These are phyloP conservation scores for Ettlia oleoabundans DNA, from an alignment of 139 green algal genomes.

Conservation along the genomic window DNA sequence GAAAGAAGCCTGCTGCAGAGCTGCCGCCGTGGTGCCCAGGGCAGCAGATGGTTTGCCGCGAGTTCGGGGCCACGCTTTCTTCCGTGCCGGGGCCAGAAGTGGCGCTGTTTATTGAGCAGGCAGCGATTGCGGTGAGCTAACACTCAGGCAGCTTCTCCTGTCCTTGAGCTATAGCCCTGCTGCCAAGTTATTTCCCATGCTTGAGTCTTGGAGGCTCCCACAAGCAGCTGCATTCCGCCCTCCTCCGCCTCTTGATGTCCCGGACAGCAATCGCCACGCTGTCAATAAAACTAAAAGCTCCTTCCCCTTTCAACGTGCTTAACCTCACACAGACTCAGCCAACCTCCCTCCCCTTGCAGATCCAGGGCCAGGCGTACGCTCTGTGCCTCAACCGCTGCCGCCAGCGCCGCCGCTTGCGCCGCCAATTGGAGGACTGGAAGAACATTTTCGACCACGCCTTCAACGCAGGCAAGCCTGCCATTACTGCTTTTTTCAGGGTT, in stretches of 20 bases:
- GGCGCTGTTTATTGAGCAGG: slow-evolving; percentile 79
- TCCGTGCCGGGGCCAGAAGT: slow-evolving; percentile 38
- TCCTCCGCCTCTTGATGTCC: too few relatives aligned
- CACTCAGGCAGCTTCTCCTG: background rate
- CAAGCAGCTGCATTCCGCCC: too few relatives aligned
- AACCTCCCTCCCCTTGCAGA: slow-evolving; percentile 12
- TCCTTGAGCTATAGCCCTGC: background rate
- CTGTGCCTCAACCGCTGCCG: slow-evolving; percentile 79
- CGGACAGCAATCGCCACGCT: too few relatives aligned
- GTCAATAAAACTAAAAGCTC: too few relatives aligned
- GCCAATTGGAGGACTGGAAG: slow-evolving; percentile 79
- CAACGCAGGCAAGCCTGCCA: slow-evolving; percentile 71
- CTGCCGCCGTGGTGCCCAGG: slow-evolving; percentile 52
- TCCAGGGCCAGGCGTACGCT: slow-evolving; percentile 59
- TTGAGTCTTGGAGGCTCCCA: too few relatives aligned
- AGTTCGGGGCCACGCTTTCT: slow-evolving; percentile 36
- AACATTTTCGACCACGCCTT: slow-evolving; percentile 79
- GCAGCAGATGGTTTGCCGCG: slow-evolving; percentile 51
- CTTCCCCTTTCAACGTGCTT: background rate
- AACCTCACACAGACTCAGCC: background rate
- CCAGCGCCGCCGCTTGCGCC: slow-evolving; percentile 70
- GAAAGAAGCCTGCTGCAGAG: slow-evolving; percentile 12
- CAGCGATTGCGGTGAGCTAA: slow-evolving; percentile 68
- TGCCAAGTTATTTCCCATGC: too few relatives aligned
- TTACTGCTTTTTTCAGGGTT: too few relatives aligned